Evolutionary conservation across 2,329 filamentous ascomycete genomes (phyloP).

Genomic region (Xylaria sp.): DNA sequence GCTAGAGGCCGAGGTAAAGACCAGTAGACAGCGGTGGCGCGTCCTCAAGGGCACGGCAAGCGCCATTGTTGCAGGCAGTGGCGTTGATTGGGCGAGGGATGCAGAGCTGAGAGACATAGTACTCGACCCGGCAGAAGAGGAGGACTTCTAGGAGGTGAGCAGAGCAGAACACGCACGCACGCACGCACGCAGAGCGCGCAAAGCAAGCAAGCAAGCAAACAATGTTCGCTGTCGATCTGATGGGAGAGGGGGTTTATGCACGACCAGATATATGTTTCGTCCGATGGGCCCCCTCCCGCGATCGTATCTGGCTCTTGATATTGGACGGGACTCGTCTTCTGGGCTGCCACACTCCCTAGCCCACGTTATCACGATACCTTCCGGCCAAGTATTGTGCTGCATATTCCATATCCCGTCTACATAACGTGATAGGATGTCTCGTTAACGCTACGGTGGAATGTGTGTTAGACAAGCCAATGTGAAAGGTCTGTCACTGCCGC

Average conservation of each 20-base stretch:
- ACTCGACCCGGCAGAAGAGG: constrained; percentile 55
- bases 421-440: not conserved
- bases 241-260: not conserved
- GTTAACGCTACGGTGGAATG: not conserved
- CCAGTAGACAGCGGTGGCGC: constrained; percentile 62
- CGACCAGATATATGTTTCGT: not conserved
- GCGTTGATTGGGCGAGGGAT: constrained; percentile 74
- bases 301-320: not conserved
- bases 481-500: not conserved
- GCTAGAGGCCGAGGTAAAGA: constrained; percentile 55
- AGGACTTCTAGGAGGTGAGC: constrained; percentile 25
- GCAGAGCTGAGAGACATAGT: constrained; percentile 64
- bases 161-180: no score
- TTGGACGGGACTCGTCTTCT: not conserved
- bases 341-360: not conserved
- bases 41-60: constrained; percentile 75
- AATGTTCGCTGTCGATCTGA: not conserved
- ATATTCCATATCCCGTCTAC: not conserved
- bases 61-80: constrained; percentile 73
- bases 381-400: not conserved
- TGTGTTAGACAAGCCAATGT: not conserved
- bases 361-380: not conserved
- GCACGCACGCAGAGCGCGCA: no score
- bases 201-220: not conserved
- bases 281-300: not conserved